These are phyloP conservation scores for Areca catechu DNA, from an alignment of 176 grass and related monocot genomes.

Conservation along the genomic window DNA sequence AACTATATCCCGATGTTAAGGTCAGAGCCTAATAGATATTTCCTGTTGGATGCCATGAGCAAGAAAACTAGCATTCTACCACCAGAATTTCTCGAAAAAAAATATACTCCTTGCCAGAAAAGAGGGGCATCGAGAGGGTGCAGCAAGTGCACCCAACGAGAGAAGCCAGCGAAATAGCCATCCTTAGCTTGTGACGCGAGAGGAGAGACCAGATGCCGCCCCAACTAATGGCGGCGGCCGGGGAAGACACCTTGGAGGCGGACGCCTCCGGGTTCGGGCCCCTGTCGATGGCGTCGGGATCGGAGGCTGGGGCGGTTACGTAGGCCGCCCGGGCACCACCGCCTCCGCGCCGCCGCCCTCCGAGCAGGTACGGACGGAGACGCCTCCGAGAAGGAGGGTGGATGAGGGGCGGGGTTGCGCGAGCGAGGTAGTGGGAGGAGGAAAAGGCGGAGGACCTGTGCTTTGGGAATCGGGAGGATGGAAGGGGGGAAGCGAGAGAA, in stretches of 20 bases:
- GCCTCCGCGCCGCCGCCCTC: neutral
- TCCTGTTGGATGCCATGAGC: too few species aligned
- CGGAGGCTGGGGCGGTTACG: slow-evolving; percentile 67
- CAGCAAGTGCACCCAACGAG: slow-evolving; percentile 70
- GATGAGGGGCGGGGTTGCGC: neutral
- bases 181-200: slow-evolving; percentile 40
- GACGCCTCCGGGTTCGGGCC: slow-evolving; percentile 17
- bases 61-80: too few species aligned
- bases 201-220: slow-evolving; percentile 58
- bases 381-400: neutral
- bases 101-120: slow-evolving; percentile 45
- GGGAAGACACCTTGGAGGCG: slow-evolving; percentile 24
- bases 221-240: slow-evolving; percentile 50
- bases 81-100: neutral
- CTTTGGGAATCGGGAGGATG: neutral
- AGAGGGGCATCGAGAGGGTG: slow-evolving; percentile 91
- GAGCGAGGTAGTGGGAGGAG: neutral
- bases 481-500: neutral
- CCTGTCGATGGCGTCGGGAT: slow-evolving; percentile 42
- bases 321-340: slow-evolving; percentile 28
- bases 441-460: neutral
- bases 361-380: slow-evolving; percentile 1
- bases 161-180: slow-evolving; percentile 45
- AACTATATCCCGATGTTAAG: too few species aligned
- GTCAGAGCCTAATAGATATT: too few species aligned